Evolutionary conservation across 805 yeast species (phyloP).

Genomic region (Zygotorulaspora chibaensis): DNA sequence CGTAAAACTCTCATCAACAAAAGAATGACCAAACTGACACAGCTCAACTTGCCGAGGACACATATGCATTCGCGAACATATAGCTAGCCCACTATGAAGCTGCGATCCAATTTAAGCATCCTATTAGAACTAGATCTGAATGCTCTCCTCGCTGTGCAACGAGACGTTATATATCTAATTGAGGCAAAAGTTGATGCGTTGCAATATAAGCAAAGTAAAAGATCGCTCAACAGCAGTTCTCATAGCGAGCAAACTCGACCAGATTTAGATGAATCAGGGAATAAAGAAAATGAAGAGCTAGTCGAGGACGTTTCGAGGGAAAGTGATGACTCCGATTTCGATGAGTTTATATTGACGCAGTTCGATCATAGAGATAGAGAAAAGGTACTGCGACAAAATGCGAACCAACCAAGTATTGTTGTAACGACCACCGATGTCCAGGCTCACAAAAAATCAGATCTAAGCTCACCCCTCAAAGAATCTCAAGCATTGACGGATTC

Average conservation of each 20-base stretch:
- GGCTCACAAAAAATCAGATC: slow-evolving; percentile 4
- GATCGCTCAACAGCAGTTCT: neutral
- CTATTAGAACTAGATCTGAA: slow-evolving; percentile 17
- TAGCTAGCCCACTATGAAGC: slow-evolving; percentile 6
- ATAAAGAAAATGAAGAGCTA: slow-evolving; percentile 1
- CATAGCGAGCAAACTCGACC: neutral
- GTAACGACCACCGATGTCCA: neutral
- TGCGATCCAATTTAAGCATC: slow-evolving; percentile 9
- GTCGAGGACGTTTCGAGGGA: neutral
- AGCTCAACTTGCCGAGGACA: neutral
- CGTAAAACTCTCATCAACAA: neutral
- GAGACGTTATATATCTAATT: slow-evolving; percentile 20
- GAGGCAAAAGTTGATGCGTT: slow-evolving; percentile 5
- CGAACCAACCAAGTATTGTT: neutral
- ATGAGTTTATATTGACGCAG: slow-evolving; percentile 26
- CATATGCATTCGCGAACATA: no score
- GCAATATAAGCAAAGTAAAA: neutral
- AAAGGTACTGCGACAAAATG: slow-evolving; percentile 2
- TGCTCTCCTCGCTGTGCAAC: slow-evolving; percentile 23
- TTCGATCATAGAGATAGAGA: slow-evolving; percentile 14
- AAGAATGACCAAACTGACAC: neutral
- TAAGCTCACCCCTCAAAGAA: slow-evolving; percentile 15
- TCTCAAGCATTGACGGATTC: slow-evolving; percentile 10
- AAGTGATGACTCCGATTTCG: slow-evolving; percentile 15
- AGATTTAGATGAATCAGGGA: neutral